phyloP scores from a whole-genome alignment of 352 stramenopile species.

The Pythium folliculosum region DNA sequence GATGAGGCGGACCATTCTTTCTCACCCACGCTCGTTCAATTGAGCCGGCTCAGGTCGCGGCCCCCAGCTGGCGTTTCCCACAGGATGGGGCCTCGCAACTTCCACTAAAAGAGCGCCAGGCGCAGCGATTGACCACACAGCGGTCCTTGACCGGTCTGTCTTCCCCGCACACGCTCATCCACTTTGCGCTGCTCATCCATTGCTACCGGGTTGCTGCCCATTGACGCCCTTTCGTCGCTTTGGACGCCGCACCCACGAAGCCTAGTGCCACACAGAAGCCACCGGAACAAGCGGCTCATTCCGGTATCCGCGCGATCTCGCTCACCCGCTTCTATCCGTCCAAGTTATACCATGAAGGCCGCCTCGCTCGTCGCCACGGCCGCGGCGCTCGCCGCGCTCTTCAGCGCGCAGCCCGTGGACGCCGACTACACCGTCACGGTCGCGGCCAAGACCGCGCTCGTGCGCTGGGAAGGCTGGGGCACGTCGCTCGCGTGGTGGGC shows the following conservation, averaged over 20 bases:
- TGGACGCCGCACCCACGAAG: too few relatives aligned
- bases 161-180: too few relatives aligned
- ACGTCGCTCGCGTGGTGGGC: slow-evolving; percentile 68
- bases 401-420: not conserved
- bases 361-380: slow-evolving; percentile 7
- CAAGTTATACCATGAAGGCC: slow-evolving; percentile 17
- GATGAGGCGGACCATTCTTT: not conserved
- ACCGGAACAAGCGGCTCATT: too few relatives aligned
- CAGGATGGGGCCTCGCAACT: not conserved
- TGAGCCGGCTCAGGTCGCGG: slow-evolving; percentile 1
- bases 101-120: too few relatives aligned
- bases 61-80: slow-evolving; percentile 1
- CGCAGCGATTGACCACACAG: too few relatives aligned
- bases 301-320: not conserved
- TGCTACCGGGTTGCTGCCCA: too few relatives aligned
- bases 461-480: slow-evolving; percentile 56
- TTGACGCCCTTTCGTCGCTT: too few relatives aligned
- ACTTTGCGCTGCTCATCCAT: too few relatives aligned
- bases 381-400: slow-evolving; percentile 11
- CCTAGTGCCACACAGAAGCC: too few relatives aligned
- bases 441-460: slow-evolving; percentile 25
- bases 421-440: slow-evolving; percentile 38
- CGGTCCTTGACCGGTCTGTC: too few relatives aligned
- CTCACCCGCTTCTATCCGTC: not conserved
- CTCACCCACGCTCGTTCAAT: not conserved